A percentile compares a stretch with the other conserved stretches of the same genome.
phyloP scores from a whole-genome alignment of 768 basidiomycete species.

The Tylopilus plumbeoviolaceoides region DNA sequence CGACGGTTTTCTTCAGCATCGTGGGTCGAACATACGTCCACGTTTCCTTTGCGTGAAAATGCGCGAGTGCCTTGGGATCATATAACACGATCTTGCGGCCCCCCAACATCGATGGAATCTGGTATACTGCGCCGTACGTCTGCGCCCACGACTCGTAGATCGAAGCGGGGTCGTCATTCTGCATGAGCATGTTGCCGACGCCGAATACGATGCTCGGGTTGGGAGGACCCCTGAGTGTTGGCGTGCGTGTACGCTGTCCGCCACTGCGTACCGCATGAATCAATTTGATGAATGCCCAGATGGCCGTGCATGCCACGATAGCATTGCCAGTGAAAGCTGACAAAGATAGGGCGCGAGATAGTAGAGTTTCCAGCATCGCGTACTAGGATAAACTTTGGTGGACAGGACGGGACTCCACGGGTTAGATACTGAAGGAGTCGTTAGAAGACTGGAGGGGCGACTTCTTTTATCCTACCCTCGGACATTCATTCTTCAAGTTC shows the following conservation, averaged over 20 bases:
- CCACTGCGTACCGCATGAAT: too few relatives aligned
- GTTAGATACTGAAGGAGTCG: too few relatives aligned
- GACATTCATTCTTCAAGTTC: too few relatives aligned
- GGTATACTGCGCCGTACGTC: conserved; percentile 18
- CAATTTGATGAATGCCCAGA: too few relatives aligned
- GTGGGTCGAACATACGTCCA: conserved; percentile 41
- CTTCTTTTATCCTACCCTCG: too few relatives aligned
- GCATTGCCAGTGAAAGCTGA: too few relatives aligned
- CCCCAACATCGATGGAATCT: conserved; percentile 14
- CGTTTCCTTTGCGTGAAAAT: conserved; percentile 10
- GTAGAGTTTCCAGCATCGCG: too few relatives aligned
- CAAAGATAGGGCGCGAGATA: too few relatives aligned
- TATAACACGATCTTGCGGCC: conserved; percentile 16
- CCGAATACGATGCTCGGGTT: conserved; percentile 18
- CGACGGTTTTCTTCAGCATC: conserved; percentile 31
- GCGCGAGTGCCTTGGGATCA: conserved; percentile 38
- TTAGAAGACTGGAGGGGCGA: too few relatives aligned
- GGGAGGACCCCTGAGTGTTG: conserved; percentile 18
- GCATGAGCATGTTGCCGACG: not conserved
- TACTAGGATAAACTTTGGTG: too few relatives aligned
- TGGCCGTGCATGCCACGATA: too few relatives aligned
- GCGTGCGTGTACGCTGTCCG: not conserved
- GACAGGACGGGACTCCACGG: too few relatives aligned
- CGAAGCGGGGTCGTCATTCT: not conserved
- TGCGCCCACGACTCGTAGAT: conserved; percentile 22